phyloP scores from a whole-genome alignment of 768 basidiomycete genomes.

The Pulveroboletus sp. region DNA sequence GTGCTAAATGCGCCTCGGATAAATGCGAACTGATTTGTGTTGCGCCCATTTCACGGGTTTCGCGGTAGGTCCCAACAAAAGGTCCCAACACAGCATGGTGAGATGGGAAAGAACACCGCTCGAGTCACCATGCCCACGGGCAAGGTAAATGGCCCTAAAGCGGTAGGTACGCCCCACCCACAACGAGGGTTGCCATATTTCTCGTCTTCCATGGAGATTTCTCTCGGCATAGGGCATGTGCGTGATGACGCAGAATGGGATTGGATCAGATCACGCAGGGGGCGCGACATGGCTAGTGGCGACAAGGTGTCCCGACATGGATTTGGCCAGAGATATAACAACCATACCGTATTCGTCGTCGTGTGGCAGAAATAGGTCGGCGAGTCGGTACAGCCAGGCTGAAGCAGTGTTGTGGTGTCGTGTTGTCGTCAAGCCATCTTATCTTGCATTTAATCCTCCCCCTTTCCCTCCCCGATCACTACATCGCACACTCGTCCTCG shows the following conservation, averaged over 20 bases:
- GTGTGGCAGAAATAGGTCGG: no score
- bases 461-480: no score
- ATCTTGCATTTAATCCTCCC: not conserved
- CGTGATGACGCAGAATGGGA: not conserved
- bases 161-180: not conserved
- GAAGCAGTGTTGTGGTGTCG: conserved; percentile 8
- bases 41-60: not conserved
- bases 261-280: not conserved
- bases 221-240: not conserved
- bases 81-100: not conserved
- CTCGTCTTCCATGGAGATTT: no score
- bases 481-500: not conserved
- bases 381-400: not conserved
- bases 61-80: not conserved
- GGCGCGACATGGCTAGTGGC: no score
- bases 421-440: conserved; percentile 11
- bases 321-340: no score
- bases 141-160: not conserved
- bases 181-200: no score
- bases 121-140: not conserved
- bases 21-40: not conserved
- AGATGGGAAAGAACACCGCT: not conserved
- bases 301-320: no score
- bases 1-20: no score
- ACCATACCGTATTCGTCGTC: no score